These are phyloP conservation scores for Pontederia paniculata DNA, from an alignment of 176 grass and related monocot species.

Conservation along the genomic window DNA sequence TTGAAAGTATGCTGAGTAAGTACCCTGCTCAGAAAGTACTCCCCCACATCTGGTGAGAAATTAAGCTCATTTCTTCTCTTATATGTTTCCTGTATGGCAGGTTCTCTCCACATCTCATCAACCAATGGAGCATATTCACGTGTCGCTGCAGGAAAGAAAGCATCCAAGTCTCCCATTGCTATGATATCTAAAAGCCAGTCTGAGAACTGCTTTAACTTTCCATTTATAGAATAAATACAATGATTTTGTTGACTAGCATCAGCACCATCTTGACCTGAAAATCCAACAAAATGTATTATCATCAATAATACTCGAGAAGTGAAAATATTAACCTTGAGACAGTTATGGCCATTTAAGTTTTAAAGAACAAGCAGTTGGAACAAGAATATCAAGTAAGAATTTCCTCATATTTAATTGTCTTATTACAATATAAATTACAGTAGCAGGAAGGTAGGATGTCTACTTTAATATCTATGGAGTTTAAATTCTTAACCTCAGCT, in stretches of 20 bases:
- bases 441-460: no score
- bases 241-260: slow-evolving; percentile 22
- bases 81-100: slow-evolving; percentile 89
- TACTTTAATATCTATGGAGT: no score
- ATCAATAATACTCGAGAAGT: neutral
- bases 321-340: no score
- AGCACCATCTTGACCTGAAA: slow-evolving; percentile 39
- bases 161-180: slow-evolving; percentile 82
- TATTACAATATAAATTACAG: no score
- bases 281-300: slow-evolving; percentile 1
- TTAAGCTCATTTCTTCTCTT: slow-evolving; percentile 81
- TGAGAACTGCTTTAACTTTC: slow-evolving; percentile 82
- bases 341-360: no score
- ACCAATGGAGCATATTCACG: slow-evolving; percentile 85
- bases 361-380: no score
- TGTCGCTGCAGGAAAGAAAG: slow-evolving; percentile 89
- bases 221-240: slow-evolving; percentile 81
- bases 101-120: slow-evolving; percentile 88
- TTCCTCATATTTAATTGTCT: no score
- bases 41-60: slow-evolving; percentile 83
- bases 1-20: slow-evolving; percentile 2
- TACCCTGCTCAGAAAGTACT: slow-evolving; percentile 91
- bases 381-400: no score
- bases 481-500: no score
- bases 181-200: slow-evolving; percentile 94